Percentiles rank a stretch among this genome's conserved stretches.
phyloP scores from a whole-genome alignment of 1,139 yeast species.

The Scheffersomyces parashehatae region DNA sequence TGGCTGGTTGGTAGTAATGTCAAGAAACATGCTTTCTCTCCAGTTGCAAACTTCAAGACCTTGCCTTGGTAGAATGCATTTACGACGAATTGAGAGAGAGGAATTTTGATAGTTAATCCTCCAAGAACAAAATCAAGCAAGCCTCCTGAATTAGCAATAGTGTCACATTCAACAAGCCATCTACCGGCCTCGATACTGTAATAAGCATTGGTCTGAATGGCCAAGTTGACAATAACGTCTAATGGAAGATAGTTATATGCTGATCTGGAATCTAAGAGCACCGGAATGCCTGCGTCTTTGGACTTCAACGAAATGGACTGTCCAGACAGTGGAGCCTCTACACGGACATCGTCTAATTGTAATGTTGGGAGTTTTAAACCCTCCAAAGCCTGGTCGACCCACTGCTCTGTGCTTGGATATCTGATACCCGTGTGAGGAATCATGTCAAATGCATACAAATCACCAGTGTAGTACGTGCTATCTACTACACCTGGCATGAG shows the following conservation, averaged over 20 bases:
- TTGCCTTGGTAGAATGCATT: conserved; percentile 34
- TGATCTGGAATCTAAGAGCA: conserved; percentile 61
- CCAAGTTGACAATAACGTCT: conserved; percentile 59
- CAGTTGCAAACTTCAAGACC: conserved; percentile 49
- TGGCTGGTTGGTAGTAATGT: conserved; percentile 51
- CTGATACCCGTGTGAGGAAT: conserved; percentile 43
- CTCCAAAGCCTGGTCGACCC: neutral
- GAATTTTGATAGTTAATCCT: conserved; percentile 51
- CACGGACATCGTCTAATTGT: conserved; percentile 53
- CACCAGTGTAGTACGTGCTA: conserved; percentile 43
- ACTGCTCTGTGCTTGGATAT: conserved; percentile 18
- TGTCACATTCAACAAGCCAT: conserved; percentile 73
- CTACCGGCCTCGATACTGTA: conserved; percentile 49
- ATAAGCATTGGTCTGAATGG: conserved; percentile 73
- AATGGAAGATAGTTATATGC: conserved; percentile 59
- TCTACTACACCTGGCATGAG: conserved; percentile 65
- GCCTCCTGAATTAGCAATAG: conserved; percentile 43
- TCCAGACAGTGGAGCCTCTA: conserved; percentile 44
- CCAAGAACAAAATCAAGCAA: conserved; percentile 57
- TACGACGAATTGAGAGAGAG: conserved; percentile 51
- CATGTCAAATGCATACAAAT: conserved; percentile 48
- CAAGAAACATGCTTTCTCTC: conserved; percentile 62
- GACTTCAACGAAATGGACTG: conserved; percentile 33
- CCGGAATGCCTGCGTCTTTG: conserved; percentile 48
- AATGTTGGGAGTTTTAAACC: conserved; percentile 49